Evolutionary conservation across 2,329 filamentous ascomycete species (phyloP).

Genomic region (Tolypocladium guangdongense): DNA sequence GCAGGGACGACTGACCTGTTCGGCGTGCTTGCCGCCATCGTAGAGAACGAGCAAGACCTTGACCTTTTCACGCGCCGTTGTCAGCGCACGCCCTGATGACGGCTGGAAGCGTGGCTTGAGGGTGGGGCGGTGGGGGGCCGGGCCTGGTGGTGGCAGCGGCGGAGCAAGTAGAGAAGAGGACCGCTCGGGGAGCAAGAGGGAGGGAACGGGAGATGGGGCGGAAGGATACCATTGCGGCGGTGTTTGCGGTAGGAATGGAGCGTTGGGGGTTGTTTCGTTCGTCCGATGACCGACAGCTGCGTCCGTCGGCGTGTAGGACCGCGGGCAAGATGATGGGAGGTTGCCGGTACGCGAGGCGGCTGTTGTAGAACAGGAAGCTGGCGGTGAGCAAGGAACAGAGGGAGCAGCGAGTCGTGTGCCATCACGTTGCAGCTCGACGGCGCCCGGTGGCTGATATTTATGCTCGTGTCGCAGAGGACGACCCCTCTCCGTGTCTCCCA

Average conservation of each 20-base stretch:
- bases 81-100: conserved; percentile 28
- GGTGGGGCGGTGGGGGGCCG: conserved; percentile 14
- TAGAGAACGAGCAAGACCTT: conserved; percentile 93
- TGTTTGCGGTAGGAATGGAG: neutral
- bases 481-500: neutral
- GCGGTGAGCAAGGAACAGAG: neutral
- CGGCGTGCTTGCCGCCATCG: conserved; percentile 81
- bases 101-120: conserved; percentile 31
- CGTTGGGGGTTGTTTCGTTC: neutral
- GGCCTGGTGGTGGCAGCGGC: conserved; percentile 6
- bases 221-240: conserved; percentile 22
- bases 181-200: conserved; percentile 14
- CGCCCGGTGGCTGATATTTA: neutral
- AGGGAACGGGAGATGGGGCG: conserved; percentile 15
- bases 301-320: neutral
- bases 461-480: neutral
- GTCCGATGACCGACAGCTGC: neutral
- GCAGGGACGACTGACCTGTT: conserved; percentile 49
- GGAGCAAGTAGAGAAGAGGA: conserved; percentile 13
- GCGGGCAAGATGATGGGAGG: neutral
- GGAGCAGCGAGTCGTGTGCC: neutral
- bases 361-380: neutral
- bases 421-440: neutral
- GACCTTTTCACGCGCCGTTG: conserved; percentile 50
- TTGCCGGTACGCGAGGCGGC: too few species aligned